Base-by-base conservation (phyloP, 225 moss, liverwort and hornwort genomes). In the Lunularia cruciata region DNA sequence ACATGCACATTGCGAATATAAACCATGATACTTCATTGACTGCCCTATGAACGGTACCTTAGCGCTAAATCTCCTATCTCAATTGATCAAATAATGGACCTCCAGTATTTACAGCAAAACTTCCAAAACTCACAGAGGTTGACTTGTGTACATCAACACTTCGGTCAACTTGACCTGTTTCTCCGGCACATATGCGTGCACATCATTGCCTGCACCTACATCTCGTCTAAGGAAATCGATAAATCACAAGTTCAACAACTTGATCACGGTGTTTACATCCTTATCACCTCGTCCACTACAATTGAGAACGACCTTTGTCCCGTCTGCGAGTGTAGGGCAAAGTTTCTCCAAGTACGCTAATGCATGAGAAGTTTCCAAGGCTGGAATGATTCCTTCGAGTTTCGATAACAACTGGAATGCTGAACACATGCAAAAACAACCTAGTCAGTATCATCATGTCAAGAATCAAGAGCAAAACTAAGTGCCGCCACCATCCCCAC, bases 261-360 rank as follows among this genome's bases (percentile, higher is more conserved):
- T 85, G 53, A 92, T 84, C 14, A 82, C 92, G 26, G 90, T 96
- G 76, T 90, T 84, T 36, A 96, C 96, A 80, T 96, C 96, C 77
- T 96, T 96, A 63, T 96, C 96, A n/a, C 92, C 96, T 25, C 92
- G 83, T 47, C 96, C 96, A 64, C 96, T 96, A 56, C 85, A 89
- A 60, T 92, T 92, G 40, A 92, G 71, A 11, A 93, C 89, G 46
- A 98, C 77, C 67, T 86, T 83, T 26, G 89, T 85, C 22, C 89
- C 90, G 56, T 92, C 86, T 72, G 72, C 70, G 28, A 98, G 75
- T 37, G 87, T 87, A 18, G 96, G 96, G 60, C 96, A 98, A 25
- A 98, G 90, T 69, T 78, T 75, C 65, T 96, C 87, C 82, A 96
- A 74, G 60, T 77, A 92, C 8, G 89, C 96, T 34, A 98, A 67